These are phyloP conservation scores for Phylloporus arenicola DNA, from an alignment of 768 basidiomycete genomes.

Conservation along the genomic window DNA sequence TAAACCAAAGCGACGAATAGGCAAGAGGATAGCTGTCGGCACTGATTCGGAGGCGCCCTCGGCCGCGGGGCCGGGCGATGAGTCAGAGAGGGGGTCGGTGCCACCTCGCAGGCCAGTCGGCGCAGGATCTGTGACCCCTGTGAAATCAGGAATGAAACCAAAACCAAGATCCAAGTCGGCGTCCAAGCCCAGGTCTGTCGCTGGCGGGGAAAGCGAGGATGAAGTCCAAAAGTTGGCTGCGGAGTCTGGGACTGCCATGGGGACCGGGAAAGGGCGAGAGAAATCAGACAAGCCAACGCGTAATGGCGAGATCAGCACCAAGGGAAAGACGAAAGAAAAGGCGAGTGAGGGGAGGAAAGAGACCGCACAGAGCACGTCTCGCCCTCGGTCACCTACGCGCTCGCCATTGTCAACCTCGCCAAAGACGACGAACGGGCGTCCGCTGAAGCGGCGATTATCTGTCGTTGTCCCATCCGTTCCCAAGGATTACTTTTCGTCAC, in stretches of 20 bases:
- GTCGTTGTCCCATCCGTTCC: constrained; percentile 27
- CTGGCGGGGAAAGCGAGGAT: not conserved
- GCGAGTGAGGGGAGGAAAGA: not conserved
- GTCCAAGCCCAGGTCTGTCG: not conserved
- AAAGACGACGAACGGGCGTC: not conserved
- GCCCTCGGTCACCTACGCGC: constrained; percentile 4
- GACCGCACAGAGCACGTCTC: not conserved
- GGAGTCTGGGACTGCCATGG: not conserved
- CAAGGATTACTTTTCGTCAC: constrained; percentile 6
- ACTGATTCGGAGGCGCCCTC: constrained; percentile 2
- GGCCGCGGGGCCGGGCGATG: not conserved
- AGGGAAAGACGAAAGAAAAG: not conserved
- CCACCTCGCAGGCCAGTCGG: constrained; percentile 8
- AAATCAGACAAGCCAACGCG: not conserved
- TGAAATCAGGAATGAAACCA: constrained; percentile 27
- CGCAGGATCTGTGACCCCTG: constrained; percentile 11
- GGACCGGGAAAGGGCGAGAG: not conserved
- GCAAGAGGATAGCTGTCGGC: not conserved
- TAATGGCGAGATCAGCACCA: not conserved
- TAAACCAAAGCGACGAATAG: not conserved
- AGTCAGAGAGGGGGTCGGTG: constrained; percentile 4
- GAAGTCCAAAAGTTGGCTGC: not conserved
- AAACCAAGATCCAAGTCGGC: constrained; percentile 13
- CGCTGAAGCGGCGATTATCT: constrained; percentile 21
- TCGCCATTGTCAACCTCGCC: constrained; percentile 8